Percentiles rank a stretch among this genome's conserved stretches.
Evolutionary conservation across 441 rosid genomes (phyloP).

Genomic region (Omphalea diandra): DNA sequence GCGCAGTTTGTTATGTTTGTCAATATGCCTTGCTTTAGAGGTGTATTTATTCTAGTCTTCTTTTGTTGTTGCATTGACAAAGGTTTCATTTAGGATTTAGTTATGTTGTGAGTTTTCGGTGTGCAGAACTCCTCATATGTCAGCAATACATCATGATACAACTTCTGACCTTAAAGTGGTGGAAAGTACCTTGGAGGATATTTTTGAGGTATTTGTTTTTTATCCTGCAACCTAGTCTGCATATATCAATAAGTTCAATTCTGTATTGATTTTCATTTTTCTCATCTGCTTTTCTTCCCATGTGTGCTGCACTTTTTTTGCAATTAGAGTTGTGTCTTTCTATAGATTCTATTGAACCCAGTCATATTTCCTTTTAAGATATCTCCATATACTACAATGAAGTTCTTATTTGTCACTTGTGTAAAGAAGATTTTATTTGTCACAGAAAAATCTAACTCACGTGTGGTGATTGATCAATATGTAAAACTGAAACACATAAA

Average conservation of each 20-base stretch:
- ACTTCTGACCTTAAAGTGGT: slow-evolving; percentile 63
- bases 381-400: not conserved
- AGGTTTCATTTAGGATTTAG: not conserved
- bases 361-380: not conserved
- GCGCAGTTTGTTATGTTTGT: not conserved
- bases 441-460: not conserved
- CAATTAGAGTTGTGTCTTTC: not conserved
- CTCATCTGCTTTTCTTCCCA: not conserved
- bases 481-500: not conserved
- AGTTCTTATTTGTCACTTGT: not conserved
- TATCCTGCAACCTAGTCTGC: not conserved
- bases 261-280: slow-evolving; percentile 2
- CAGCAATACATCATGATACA: slow-evolving; percentile 70
- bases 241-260: not conserved
- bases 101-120: slow-evolving; percentile 21
- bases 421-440: not conserved
- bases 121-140: slow-evolving; percentile 74
- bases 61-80: not conserved
- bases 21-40: not conserved
- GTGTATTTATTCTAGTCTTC: not conserved
- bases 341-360: not conserved
- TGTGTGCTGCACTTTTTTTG: not conserved
- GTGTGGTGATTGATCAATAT: not conserved
- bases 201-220: slow-evolving; percentile 50
- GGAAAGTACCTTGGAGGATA: slow-evolving; percentile 46